Evolutionary conservation across 2,329 filamentous ascomycete genomes (phyloP).

Genomic region (Trichoderma atrobrunneum): DNA sequence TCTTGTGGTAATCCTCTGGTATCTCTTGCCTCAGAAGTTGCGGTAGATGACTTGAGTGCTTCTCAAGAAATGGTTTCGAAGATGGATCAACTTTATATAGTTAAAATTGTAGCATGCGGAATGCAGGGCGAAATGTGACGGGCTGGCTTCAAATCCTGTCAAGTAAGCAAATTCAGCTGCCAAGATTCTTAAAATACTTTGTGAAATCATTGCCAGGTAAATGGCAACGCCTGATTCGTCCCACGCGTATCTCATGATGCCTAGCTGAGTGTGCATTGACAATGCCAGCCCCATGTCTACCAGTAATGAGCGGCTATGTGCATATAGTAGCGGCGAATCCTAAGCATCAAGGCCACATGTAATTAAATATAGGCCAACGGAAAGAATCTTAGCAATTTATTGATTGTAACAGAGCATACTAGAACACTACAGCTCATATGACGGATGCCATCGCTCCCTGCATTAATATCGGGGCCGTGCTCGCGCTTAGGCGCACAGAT

Average conservation of each 20-base stretch:
- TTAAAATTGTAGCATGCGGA: not conserved
- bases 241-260: not conserved
- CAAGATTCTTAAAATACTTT: no score
- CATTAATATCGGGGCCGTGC: not conserved
- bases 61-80: not conserved
- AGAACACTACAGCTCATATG: not conserved
- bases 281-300: no score
- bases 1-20: not conserved
- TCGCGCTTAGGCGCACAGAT: not conserved
- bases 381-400: not conserved
- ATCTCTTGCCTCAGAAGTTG: not conserved
- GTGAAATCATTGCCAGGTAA: not conserved
- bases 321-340: no score
- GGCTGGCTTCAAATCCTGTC: not conserved
- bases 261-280: no score
- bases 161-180: not conserved
- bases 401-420: not conserved
- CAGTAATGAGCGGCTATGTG: no score
- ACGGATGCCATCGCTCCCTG: not conserved
- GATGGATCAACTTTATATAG: not conserved
- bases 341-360: not conserved
- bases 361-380: not conserved
- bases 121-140: not conserved
- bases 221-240: not conserved
- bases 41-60: not conserved